Base-by-base conservation (phyloP, 2,329 filamentous ascomycete species). In the Colletotrichum truncatum region DNA sequence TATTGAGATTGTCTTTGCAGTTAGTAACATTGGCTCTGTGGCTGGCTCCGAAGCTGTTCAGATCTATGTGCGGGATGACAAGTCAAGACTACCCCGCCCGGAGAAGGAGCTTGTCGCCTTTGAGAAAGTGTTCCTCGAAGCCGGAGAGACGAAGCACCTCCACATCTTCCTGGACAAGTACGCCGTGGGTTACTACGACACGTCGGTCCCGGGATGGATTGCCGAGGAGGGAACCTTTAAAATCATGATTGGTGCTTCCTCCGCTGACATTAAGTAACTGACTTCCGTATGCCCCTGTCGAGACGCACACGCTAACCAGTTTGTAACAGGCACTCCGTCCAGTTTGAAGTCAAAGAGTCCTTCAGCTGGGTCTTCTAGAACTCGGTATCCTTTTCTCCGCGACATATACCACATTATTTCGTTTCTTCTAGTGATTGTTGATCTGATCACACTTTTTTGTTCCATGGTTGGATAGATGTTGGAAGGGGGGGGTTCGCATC, bases 61-160 rank as follows among this genome's bases (percentile, higher is more conserved):
- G 76, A 80, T 89, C 3, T 93, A 93, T 69, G 81, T 93, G 49
- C 81, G 82, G n/a, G 89, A 91, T 60, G 81, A 86, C 52, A 87
- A 86, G 73, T 88, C 88, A 2, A 80, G 84, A 9, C 79, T 93
- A n/a, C 85, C 86, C 0, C 80, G 90, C 21, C 90, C 90, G 0
- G 85, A 88, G 69, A 92, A 93, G 77, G 91, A 93, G 76, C 80
- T 93, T 1, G 88, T 89, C 32, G 89, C 88, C 0, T 93, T 93
- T 71, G 85, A 85, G 63, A 92, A 92, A 76, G 83, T 91, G 0
- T 81, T 78, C 52, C 75, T 93, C 3, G 80, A 85, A 45, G 79
- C 84, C 2, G 88, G 87, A 4, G 84, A 86, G 78, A 86, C 84
- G 0, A 82, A 78, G 68, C 82, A 85, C 64, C 73, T 86, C 32